Evolutionary conservation across 2,329 filamentous ascomycete genomes (phyloP).

Genomic region (Aschersonia sp.): DNA sequence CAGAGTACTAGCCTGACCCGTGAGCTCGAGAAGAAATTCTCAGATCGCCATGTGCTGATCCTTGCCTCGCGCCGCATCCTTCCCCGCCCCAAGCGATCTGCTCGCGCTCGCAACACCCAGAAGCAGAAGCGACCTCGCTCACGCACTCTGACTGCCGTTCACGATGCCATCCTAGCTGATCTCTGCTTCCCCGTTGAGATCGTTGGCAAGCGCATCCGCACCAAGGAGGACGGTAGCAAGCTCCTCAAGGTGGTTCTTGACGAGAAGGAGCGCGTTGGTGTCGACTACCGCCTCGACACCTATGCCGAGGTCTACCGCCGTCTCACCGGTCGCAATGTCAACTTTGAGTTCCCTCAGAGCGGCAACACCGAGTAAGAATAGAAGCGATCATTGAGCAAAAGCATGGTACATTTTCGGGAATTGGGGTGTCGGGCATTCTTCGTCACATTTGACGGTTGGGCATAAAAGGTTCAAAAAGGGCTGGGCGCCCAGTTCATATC

Average conservation of each 20-base stretch:
- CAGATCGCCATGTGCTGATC: conserved; percentile 98
- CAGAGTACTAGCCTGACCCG: conserved; percentile 64
- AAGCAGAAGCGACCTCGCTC: conserved; percentile 98
- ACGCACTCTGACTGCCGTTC: conserved; percentile 94
- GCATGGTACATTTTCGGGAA: neutral
- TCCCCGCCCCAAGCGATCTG: conserved; percentile 95
- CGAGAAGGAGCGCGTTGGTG: conserved; percentile 99
- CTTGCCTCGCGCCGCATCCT: conserved; percentile 97
- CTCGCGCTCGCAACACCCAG: conserved; percentile 88
- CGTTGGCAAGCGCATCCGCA: conserved; percentile 95
- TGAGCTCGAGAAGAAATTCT: conserved; percentile 99
- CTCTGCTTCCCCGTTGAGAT: conserved; percentile 99
- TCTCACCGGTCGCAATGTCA: conserved; percentile 88
- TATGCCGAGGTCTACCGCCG: conserved; percentile 99
- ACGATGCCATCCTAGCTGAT: conserved; percentile 95
- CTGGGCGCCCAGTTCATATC: conserved; percentile 33
- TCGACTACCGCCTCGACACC: conserved; percentile 98
- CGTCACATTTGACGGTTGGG: conserved; percentile 20
- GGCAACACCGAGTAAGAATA: conserved; percentile 42
- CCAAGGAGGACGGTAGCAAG: conserved; percentile 98
- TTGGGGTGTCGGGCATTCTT: conserved; percentile 8
- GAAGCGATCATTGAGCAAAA: neutral
- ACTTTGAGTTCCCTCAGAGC: conserved; percentile 96
- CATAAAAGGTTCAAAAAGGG: conserved; percentile 9
- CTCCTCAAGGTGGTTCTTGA: conserved; percentile 97